phyloP scores from a whole-genome alignment of 2,329 filamentous ascomycete species.

The Arthrinium puccinioides region DNA sequence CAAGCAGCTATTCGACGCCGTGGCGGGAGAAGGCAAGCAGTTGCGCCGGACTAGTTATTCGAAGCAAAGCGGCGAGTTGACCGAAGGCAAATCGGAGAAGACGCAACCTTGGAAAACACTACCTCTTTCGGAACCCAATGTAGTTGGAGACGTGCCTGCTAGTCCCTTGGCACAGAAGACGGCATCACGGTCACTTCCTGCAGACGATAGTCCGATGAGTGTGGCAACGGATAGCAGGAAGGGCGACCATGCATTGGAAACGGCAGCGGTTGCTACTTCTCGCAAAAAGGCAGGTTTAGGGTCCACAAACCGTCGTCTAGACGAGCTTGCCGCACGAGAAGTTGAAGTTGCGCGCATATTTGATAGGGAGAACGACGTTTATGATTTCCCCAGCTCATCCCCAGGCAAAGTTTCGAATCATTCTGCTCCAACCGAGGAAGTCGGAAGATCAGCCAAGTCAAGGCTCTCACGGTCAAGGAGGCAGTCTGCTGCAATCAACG shows the following conservation, averaged over 20 bases:
- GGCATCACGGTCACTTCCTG: constrained; percentile 12
- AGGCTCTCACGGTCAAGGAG: constrained; percentile 29
- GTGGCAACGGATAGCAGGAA: constrained; percentile 32
- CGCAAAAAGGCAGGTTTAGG: constrained; percentile 9
- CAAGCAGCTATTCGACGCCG: constrained; percentile 68
- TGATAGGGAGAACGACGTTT: constrained; percentile 34
- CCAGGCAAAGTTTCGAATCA: constrained; percentile 22
- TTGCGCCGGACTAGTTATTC: constrained; percentile 32
- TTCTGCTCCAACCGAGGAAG: constrained; percentile 1
- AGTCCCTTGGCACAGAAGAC: constrained; percentile 38
- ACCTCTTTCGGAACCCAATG: no score
- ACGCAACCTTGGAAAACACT: constrained; percentile 24
- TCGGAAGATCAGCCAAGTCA: constrained; percentile 16
- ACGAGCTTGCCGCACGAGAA: constrained; percentile 20
- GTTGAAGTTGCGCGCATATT: constrained; percentile 19
- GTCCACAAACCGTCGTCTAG: constrained; percentile 15
- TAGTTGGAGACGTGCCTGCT: constrained; percentile 22
- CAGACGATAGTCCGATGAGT: constrained; percentile 22
- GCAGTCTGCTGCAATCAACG: constrained; percentile 29
- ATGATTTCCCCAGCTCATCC: constrained; percentile 46
- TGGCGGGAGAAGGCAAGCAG: constrained; percentile 55
- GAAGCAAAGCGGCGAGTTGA: constrained; percentile 18
- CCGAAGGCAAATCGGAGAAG: constrained; percentile 24
- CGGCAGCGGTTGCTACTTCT: no score
- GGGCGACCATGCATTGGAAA: constrained; percentile 27